Evolutionary conservation across 805 yeast genomes (phyloP).

Genomic region (Clavispora fructus): DNA sequence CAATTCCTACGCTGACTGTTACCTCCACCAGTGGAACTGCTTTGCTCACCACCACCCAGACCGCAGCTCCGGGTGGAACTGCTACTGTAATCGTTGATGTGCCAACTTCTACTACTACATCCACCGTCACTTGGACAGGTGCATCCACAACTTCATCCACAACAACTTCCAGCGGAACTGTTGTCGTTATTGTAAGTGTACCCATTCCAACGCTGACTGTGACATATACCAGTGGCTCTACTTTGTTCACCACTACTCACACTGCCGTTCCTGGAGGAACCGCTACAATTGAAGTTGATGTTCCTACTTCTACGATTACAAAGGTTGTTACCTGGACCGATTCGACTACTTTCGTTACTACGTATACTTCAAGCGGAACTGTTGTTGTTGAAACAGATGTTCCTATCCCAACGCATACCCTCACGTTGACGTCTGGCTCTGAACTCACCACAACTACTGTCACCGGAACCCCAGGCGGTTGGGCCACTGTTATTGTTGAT

Average conservation of each 20-base stretch:
- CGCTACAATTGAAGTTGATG: conserved; percentile 3
- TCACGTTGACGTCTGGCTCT: conserved; percentile 4
- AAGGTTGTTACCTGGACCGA: conserved; percentile 2
- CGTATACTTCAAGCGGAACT: conserved; percentile 16
- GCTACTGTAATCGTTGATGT: conserved; percentile 9
- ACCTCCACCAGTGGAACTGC: background rate
- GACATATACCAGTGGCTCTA: conserved; percentile 2
- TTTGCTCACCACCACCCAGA: conserved; percentile 4
- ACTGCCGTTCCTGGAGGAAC: background rate
- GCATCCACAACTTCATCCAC: conserved; percentile 5
- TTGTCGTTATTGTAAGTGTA: conserved; percentile 12
- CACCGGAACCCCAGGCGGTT: conserved; percentile 6
- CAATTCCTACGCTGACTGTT: conserved; percentile 4
- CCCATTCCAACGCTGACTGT: conserved; percentile 14
- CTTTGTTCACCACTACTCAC: background rate
- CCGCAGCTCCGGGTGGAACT: conserved; percentile 7
- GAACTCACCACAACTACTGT: conserved; percentile 4
- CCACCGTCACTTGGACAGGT: conserved; percentile 9
- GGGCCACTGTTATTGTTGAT: conserved; percentile 7
- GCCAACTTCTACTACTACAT: conserved; percentile 6
- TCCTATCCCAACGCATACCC: conserved; percentile 6
- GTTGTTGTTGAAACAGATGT: conserved; percentile 18
- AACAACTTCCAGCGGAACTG: conserved; percentile 7
- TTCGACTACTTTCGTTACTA: conserved; percentile 5
- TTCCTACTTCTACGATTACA: background rate